Evolutionary conservation across 2,329 filamentous ascomycete species (phyloP).

Genomic region (Ciborinia camelliae): DNA sequence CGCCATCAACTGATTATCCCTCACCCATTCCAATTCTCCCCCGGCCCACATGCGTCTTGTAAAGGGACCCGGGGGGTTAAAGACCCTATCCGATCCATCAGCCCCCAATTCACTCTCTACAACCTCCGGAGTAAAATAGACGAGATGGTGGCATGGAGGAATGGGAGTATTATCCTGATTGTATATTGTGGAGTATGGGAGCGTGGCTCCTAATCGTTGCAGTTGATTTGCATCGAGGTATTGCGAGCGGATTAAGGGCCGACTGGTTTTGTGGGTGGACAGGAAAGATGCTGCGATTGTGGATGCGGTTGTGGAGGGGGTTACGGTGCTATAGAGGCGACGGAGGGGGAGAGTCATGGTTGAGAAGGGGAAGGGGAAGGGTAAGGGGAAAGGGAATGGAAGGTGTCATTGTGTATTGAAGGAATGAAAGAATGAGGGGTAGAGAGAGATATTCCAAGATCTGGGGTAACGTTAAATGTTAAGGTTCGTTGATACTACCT

Average conservation of each 20-base stretch:
- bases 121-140: slow-evolving; percentile 59
- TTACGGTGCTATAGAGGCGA: slow-evolving; percentile 33
- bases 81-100: slow-evolving; percentile 59
- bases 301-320: not conserved
- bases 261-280: slow-evolving; percentile 37
- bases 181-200: slow-evolving; percentile 49
- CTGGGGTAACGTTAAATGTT: not conserved
- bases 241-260: slow-evolving; percentile 47
- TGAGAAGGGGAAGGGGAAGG: not conserved
- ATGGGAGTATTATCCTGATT: slow-evolving; percentile 23
- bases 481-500: not conserved
- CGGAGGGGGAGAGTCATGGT: not conserved
- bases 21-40: slow-evolving; percentile 53
- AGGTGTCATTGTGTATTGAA: not conserved
- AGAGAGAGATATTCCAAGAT: not conserved
- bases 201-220: slow-evolving; percentile 53
- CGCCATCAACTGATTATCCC: slow-evolving; percentile 45
- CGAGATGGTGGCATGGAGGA: slow-evolving; percentile 53
- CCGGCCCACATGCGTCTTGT: slow-evolving; percentile 67
- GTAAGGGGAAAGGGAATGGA: not conserved
- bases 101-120: slow-evolving; percentile 52
- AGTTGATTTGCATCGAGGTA: slow-evolving; percentile 60
- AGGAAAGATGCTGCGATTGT: slow-evolving; percentile 42
- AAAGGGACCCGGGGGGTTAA: slow-evolving; percentile 58
- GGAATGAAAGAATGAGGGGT: not conserved